Evolutionary conservation across 2,329 filamentous ascomycete genomes (phyloP), one percentile per base, ranked within the genome.

Genomic region (Epichloe coenophiala): DNA sequence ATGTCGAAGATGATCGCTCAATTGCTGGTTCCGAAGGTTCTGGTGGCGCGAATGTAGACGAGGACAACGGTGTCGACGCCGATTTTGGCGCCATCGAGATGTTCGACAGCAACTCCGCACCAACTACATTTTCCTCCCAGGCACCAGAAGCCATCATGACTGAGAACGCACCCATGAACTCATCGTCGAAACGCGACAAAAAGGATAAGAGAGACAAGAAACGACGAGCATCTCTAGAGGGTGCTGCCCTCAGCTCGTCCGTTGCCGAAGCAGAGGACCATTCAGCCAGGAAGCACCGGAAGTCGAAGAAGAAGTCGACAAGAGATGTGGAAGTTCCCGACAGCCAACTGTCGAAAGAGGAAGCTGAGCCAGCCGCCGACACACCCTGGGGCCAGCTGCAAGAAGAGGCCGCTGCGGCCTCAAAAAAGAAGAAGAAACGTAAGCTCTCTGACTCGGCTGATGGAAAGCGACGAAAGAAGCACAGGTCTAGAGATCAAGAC

Each of bases 31-130:
- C 65, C 13, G 58, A 59, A 33, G 55, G 52, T 49, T 62, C 59
- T 42, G 56, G 56, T 23, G 56, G 57, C 50, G 47, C 47, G 19
- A 55, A 61, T 13, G 53, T 58, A 27, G 57, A 53, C 19, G 54
- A 51, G 11, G 54, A 57, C 33, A 51, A 56, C 21, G 56, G 52
- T 23, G 55, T 57, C 19, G 64, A 66, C 42, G 56, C 55, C 39
- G 63, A 67, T 47, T 68, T 68, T 51, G 66, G 65, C 21, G 50
- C 62, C 23, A 60, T 68, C 47, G 63, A 68, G 45, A 65, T 68
- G 59, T 68, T 68, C 49, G 64, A 68, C 52, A 68, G 65, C 58
- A 68, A 65, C 54, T 55, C 61, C 45, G 57, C 60, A 43, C 57
- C 61, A 41, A 55, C 57, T 13, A 60, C 63, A 15, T 63, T 61